A percentile compares a stretch with the other conserved stretches of the same genome.
Evolutionary conservation across 1,284 basidiomycete genomes (phyloP).

Genomic region (Ganoderma lucidum): DNA sequence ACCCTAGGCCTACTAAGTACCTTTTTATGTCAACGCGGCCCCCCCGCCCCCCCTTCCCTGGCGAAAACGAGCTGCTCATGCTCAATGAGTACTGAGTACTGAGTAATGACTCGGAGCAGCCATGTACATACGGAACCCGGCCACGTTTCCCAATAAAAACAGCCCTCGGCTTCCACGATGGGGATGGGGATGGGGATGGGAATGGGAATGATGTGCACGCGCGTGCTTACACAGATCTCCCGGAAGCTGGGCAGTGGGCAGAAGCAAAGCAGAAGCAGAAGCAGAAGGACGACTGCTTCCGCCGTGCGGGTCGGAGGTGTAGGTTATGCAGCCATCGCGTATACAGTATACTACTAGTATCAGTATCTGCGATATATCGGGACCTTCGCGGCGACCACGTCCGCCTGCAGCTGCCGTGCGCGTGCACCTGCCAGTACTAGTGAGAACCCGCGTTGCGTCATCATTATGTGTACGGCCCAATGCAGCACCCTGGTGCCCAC

Average conservation of each 20-base stretch:
- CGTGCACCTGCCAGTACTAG: too few species aligned
- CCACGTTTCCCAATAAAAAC: too few species aligned
- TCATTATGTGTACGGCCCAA: neutral
- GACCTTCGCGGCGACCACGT: neutral
- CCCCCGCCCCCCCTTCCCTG: neutral
- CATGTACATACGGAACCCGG: too few species aligned
- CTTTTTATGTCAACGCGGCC: too few species aligned
- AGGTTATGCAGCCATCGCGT: neutral
- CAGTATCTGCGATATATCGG: constrained; percentile 1
- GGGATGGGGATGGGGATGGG: neutral
- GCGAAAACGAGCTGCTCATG: neutral
- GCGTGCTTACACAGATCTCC: neutral
- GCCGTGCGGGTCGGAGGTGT: neutral
- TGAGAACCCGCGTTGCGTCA: neutral
- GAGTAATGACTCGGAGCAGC: too few species aligned
- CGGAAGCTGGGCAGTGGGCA: neutral
- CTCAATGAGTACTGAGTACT: too few species aligned
- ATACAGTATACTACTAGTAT: too few species aligned
- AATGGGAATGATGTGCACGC: neutral
- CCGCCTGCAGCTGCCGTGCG: neutral
- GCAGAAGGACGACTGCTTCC: neutral
- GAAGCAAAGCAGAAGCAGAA: too few species aligned
- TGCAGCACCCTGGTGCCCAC: neutral
- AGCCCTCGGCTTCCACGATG: too few species aligned
- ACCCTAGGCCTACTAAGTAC: too few species aligned